Conservation (phyloP, 805 yeast species). For the Candida quercuum region DNA sequence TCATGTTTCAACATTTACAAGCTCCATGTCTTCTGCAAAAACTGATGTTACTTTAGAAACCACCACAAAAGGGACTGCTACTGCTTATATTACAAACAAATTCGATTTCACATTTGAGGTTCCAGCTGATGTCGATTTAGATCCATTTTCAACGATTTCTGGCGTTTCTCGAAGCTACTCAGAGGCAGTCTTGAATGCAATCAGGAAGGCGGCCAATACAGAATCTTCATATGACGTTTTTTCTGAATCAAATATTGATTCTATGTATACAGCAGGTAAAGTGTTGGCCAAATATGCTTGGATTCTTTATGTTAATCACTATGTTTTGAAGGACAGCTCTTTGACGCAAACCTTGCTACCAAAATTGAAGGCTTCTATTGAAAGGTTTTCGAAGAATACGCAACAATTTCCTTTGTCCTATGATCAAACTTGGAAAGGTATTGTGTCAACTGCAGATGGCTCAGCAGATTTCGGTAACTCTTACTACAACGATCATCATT, state of each 20-base stretch:
- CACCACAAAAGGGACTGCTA: constrained; percentile 43
- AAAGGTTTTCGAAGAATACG: constrained; percentile 59
- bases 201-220: constrained; percentile 28
- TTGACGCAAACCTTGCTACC: constrained; percentile 49
- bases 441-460: constrained; percentile 60
- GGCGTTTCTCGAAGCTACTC: constrained; percentile 26
- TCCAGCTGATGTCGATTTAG: constrained; percentile 40
- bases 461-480: constrained; percentile 69
- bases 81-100: constrained; percentile 36
- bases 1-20: constrained; percentile 41
- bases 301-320: constrained; percentile 68
- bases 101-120: constrained; percentile 38
- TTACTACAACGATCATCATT: constrained; percentile 70
- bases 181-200: constrained; percentile 22
- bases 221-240: constrained; percentile 36
- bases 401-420: constrained; percentile 74
- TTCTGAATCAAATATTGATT: constrained; percentile 53
- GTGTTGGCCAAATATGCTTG: constrained; percentile 86
- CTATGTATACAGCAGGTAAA: constrained; percentile 91
- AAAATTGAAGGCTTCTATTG: constrained; percentile 61
- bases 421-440: constrained; percentile 75
- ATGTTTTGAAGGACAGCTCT: constrained; percentile 49
- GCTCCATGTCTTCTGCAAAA: constrained; percentile 22
- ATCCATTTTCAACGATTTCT: constrained; percentile 32
- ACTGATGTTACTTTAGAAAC: constrained; percentile 40